A percentile compares a stretch with the other conserved stretches of the same genome.
These are phyloP conservation scores for Ceratocystis cacaofunesta DNA, from an alignment of 2,329 filamentous ascomycete species.

Conservation along the genomic window DNA sequence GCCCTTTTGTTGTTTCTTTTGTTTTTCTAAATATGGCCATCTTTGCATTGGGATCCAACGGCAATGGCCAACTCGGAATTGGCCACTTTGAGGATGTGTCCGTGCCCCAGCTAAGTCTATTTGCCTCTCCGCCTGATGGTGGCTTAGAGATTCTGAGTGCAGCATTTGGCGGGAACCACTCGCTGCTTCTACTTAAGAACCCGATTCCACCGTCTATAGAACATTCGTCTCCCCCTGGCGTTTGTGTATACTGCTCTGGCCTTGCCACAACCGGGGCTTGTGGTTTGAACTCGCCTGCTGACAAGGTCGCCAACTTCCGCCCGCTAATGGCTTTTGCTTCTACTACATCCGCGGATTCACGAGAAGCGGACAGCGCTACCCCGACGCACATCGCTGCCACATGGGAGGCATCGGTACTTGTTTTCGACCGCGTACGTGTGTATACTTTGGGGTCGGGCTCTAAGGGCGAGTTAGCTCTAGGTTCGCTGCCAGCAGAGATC, in stretches of 20 bases:
- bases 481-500: constrained; percentile 28
- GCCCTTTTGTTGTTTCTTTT: not conserved
- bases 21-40: constrained; percentile 25
- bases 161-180: constrained; percentile 72
- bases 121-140: constrained; percentile 30
- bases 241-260: constrained; percentile 23
- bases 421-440: constrained; percentile 35
- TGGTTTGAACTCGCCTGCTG: constrained; percentile 25
- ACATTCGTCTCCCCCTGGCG: constrained; percentile 52
- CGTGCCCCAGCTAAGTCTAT: constrained; percentile 46
- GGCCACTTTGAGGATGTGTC: constrained; percentile 58
- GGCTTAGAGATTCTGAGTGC: constrained; percentile 22
- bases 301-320: constrained; percentile 15
- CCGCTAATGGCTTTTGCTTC: constrained; percentile 14
- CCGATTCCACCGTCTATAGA: not conserved
- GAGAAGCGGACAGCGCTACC: constrained; percentile 16
- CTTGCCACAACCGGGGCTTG: constrained; percentile 33
- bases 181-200: constrained; percentile 51
- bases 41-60: constrained; percentile 62
- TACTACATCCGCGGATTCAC: not conserved
- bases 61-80: constrained; percentile 59
- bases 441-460: constrained; percentile 50
- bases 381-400: constrained; percentile 47
- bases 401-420: constrained; percentile 60
- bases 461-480: constrained; percentile 60